A percentile compares a stretch with the other conserved stretches of the same genome.
phyloP scores from a whole-genome alignment of 2,329 filamentous ascomycete genomes.

The Ploettnerulaceae sp. region DNA sequence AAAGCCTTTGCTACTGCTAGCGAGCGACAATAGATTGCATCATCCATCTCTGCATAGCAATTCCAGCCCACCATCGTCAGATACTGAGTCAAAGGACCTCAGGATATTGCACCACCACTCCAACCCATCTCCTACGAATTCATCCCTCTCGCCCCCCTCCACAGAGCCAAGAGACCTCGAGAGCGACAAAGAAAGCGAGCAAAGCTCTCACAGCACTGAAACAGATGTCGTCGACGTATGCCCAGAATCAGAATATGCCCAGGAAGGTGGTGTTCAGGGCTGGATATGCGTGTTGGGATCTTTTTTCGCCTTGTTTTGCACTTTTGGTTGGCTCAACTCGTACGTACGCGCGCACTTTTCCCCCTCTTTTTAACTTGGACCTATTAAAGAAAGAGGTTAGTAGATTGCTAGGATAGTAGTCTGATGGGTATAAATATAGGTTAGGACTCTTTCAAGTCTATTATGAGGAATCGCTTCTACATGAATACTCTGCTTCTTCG shows the following conservation, averaged over 20 bases:
- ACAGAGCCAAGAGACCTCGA: not conserved
- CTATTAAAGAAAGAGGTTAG: no score
- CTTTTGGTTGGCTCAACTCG: slow-evolving; percentile 44
- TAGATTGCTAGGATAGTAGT: no score
- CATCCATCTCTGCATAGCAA: no score
- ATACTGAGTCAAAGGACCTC: not conserved
- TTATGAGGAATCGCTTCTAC: slow-evolving; percentile 46
- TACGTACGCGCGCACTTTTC: slow-evolving; percentile 15
- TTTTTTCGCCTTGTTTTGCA: slow-evolving; percentile 41
- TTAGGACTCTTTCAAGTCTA: slow-evolving; percentile 53
- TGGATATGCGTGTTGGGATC: slow-evolving; percentile 49
- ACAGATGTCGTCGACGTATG: not conserved
- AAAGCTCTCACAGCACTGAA: not conserved
- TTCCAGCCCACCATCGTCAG: no score
- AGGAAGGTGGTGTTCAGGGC: slow-evolving; percentile 50
- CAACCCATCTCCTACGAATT: not conserved
- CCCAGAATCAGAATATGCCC: slow-evolving; percentile 22
- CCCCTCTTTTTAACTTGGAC: not conserved
- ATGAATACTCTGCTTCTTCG: slow-evolving; percentile 44
- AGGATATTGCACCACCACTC: not conserved
- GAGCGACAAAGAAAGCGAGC: not conserved
- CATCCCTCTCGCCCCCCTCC: not conserved
- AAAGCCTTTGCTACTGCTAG: no score
- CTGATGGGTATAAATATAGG: slow-evolving; percentile 22
- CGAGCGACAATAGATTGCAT: no score